A percentile compares a stretch with the other conserved stretches of the same genome.
Evolutionary conservation across 176 grass and related monocot genomes (phyloP).

Genomic region (Triticum dicoccoides): DNA sequence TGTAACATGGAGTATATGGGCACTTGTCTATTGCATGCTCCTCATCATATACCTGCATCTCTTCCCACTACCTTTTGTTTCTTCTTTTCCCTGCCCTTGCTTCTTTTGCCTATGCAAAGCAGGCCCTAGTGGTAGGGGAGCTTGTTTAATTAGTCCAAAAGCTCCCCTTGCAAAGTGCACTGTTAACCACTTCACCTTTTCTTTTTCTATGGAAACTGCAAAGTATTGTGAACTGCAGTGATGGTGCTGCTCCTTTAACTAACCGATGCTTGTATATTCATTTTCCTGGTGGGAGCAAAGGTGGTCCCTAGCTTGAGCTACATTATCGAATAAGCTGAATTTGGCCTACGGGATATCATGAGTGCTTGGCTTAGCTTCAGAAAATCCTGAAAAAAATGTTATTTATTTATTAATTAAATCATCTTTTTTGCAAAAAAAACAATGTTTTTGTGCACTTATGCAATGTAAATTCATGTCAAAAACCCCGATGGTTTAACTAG

Average conservation of each 20-base stretch:
- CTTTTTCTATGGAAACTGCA: slow-evolving; percentile 2
- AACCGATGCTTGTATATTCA: slow-evolving; percentile 14
- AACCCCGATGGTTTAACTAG: too few species aligned
- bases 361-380: background rate
- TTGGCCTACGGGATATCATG: slow-evolving; percentile 33
- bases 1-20: slow-evolving; percentile 42
- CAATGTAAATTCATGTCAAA: background rate
- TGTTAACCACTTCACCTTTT: slow-evolving; percentile 15
- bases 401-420: background rate
- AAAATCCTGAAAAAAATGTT: background rate
- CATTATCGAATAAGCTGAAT: slow-evolving; percentile 6
- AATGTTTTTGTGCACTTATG: background rate
- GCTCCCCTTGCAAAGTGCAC: slow-evolving; percentile 13
- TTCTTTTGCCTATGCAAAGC: slow-evolving; percentile 38
- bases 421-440: background rate
- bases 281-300: slow-evolving; percentile 5
- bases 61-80: slow-evolving; percentile 30
- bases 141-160: background rate
- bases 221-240: slow-evolving; percentile 32
- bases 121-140: background rate
- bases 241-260: slow-evolving; percentile 33
- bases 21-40: slow-evolving; percentile 28
- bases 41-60: slow-evolving; percentile 25
- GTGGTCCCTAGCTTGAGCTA: slow-evolving; percentile 14
- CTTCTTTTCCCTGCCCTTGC: slow-evolving; percentile 32